These are phyloP conservation scores for Fraxinus albicans DNA, from an alignment of 305 asterid genomes.

Conservation along the genomic window DNA sequence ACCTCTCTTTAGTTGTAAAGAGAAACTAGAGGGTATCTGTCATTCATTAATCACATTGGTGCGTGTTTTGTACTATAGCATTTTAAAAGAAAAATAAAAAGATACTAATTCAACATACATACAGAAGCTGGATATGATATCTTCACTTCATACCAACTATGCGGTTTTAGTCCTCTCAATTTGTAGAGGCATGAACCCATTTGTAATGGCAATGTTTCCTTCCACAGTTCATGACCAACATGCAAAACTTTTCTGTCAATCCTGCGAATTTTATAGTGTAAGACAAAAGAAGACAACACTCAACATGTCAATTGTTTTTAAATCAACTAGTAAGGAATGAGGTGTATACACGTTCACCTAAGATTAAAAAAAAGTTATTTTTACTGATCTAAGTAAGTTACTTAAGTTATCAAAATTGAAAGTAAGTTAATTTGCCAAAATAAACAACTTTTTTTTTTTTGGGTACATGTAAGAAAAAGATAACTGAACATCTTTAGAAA, in stretches of 20 bases:
- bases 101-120: constrained; percentile 36
- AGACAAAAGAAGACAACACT: background rate
- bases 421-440: background rate
- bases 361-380: background rate
- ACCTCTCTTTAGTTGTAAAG: constrained; percentile 57
- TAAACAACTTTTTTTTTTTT: background rate
- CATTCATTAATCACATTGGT: background rate
- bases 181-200: constrained; percentile 18
- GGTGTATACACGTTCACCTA: background rate
- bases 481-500: background rate
- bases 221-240: constrained; percentile 65
- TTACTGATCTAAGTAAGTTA: background rate
- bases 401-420: background rate
- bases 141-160: constrained; percentile 82
- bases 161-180: constrained; percentile 61
- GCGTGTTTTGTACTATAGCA: background rate
- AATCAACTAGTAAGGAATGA: background rate
- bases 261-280: constrained; percentile 32
- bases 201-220: constrained; percentile 38
- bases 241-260: constrained; percentile 37
- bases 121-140: constrained; percentile 93
- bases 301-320: background rate
- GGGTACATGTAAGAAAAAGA: background rate
- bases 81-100: background rate
- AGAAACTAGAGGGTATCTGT: constrained; percentile 79